Base-by-base conservation (phyloP, 768 basidiomycete genomes). In the Amanita inopinata region DNA sequence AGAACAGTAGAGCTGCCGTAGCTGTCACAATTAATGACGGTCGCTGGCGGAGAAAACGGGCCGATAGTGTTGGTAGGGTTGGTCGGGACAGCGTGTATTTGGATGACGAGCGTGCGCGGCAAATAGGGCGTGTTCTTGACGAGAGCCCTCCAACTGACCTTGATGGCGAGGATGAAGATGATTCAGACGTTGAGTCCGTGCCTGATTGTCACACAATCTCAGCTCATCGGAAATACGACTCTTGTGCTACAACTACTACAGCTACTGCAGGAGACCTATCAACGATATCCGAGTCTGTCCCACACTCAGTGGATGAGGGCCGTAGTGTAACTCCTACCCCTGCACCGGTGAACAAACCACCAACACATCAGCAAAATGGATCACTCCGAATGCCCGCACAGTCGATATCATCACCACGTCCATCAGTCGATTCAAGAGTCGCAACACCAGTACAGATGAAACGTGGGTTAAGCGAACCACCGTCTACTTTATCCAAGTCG, bases 61-160 rank as follows among this genome's bases (percentile, higher is more conserved):
- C 83, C 11, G 85, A 74, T 38, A 88, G 83, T 46, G 65, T 76
- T 18, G 71, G 69, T 22, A 74, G 76, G 22, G 54, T 73, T 7
- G 20, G 45, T 11, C 72, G 71, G 46, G 80, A 70, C 33, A 86
- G 85, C 51, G 60, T 87, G 40, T 76, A 76, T 49, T 63, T 89
- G 40, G 83, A 87, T 47, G 73, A 85, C 33, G 73, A 76, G 19
- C 61, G 60, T 20, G 64, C 64, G 19, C 56, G 56, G 18, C 64
- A 64, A 32, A 60, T 63, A 14, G 73, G 63, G 9, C 71, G 71
- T 52, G 83, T 90, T 25, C 54, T 87, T 46, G 85, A 91, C 54
- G 87, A 90, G 57, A 63, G 60, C 44, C 86, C 86, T 6, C 65
- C 75, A 36, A 87, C 84, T 6, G 88, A 89, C 60, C 56, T 86